Percentiles rank a stretch among this genome's conserved stretches.
Evolutionary conservation across 108 stramenopile genomes (phyloP).

Genomic region (Cylindrotheca closterium): DNA sequence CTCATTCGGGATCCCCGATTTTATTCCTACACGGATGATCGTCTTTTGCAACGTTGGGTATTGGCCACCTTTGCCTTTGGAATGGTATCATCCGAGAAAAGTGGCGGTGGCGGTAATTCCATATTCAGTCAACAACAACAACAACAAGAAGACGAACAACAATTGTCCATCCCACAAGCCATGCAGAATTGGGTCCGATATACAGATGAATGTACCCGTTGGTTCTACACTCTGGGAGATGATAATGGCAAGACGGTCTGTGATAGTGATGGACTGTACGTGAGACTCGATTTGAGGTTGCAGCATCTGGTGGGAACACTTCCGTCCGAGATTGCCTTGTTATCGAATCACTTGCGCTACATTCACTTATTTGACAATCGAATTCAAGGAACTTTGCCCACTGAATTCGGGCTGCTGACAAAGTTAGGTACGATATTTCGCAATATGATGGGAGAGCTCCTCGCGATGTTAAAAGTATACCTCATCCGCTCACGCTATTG

Average conservation of each 20-base stretch:
- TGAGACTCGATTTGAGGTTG: slow-evolving; percentile 11
- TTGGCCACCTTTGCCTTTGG: slow-evolving; percentile 18
- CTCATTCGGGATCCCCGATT: slow-evolving; percentile 17
- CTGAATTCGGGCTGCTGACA: slow-evolving; percentile 27
- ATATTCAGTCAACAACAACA: too few species aligned
- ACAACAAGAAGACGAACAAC: too few species aligned
- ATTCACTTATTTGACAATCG: slow-evolving; percentile 60
- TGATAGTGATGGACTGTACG: neutral
- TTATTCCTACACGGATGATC: slow-evolving; percentile 19
- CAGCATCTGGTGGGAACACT: slow-evolving; percentile 14
- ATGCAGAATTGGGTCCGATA: slow-evolving; percentile 8
- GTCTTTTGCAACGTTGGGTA: slow-evolving; percentile 21
- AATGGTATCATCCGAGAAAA: slow-evolving; percentile 4
- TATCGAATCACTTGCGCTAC: slow-evolving; percentile 15
- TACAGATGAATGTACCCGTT: slow-evolving; percentile 21
- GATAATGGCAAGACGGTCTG: neutral
- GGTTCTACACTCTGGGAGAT: neutral
- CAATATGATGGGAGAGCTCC: too few species aligned
- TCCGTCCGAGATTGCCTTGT: slow-evolving; percentile 16
- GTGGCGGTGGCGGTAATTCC: slow-evolving; percentile 1
- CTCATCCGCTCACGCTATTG: too few species aligned
- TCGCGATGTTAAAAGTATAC: too few species aligned
- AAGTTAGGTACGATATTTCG: neutral
- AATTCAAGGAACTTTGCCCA: slow-evolving; percentile 48
- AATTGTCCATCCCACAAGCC: neutral